phyloP scores from a whole-genome alignment of 192 early-diverging fungal genomes.

The Phlyctochytrium planicorne region DNA sequence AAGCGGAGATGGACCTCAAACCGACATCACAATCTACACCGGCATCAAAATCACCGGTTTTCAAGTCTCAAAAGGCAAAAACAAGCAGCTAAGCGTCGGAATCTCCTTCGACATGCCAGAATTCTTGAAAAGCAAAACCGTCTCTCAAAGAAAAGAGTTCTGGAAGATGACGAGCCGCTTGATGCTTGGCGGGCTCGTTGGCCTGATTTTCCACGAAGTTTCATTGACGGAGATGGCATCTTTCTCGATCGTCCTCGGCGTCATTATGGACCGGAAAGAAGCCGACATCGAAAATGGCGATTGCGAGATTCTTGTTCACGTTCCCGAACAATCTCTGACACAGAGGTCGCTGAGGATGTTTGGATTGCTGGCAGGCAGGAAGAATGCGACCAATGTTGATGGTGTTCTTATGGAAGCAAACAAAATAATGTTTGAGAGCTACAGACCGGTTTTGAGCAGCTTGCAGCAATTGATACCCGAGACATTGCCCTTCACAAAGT shows the following conservation, averaged over 20 bases:
- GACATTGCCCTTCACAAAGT: conserved; percentile 18
- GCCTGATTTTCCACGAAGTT: conserved; percentile 32
- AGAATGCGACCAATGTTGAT: not conserved
- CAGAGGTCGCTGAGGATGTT: not conserved
- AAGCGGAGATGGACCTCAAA: too few relatives aligned
- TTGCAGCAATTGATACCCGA: conserved; percentile 25
- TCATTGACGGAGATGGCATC: conserved; percentile 8
- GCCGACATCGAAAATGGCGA: conserved; percentile 14
- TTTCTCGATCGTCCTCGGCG: conserved; percentile 42
- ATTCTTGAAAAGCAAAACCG: not conserved
- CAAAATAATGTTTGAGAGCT: conserved; percentile 32
- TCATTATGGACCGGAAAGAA: conserved; percentile 32
- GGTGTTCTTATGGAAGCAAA: conserved; percentile 29
- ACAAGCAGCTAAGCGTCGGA: too few relatives aligned
- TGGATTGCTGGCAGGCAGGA: not conserved
- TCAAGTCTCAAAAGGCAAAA: too few relatives aligned
- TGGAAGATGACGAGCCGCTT: conserved; percentile 43
- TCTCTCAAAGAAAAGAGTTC: conserved; percentile 34
- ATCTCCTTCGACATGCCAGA: conserved; percentile 3
- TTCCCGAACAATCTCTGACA: conserved; percentile 11
- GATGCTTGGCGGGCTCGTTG: conserved; percentile 46
- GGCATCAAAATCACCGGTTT: too few relatives aligned
- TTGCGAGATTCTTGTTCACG: not conserved
- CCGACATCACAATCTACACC: too few relatives aligned
- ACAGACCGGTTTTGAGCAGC: conserved; percentile 26